These are phyloP conservation scores for Fusarium floridanum DNA, from an alignment of 2,329 filamentous ascomycete genomes.

Conservation along the genomic window DNA sequence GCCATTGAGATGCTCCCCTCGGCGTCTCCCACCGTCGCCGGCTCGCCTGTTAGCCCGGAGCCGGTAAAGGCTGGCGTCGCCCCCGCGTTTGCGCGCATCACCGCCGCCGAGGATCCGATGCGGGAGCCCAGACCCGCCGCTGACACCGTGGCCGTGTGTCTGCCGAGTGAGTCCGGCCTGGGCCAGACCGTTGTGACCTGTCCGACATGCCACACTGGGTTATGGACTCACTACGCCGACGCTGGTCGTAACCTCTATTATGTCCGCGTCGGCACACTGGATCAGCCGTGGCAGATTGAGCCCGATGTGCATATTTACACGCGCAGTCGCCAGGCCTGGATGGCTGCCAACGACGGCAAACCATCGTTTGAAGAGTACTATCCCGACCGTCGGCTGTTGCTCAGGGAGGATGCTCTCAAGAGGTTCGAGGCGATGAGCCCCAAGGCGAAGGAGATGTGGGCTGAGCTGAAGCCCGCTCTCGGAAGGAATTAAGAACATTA, in stretches of 20 bases:
- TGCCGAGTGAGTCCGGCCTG: conserved; percentile 57
- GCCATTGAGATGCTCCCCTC: conserved; percentile 50
- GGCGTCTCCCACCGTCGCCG: conserved; percentile 40
- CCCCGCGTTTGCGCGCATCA: conserved; percentile 40
- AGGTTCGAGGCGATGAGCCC: conserved; percentile 46
- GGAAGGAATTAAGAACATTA: neutral
- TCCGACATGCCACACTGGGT: conserved; percentile 54
- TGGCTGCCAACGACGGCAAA: conserved; percentile 53
- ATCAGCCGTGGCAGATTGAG: conserved; percentile 52
- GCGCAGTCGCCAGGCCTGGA: conserved; percentile 54
- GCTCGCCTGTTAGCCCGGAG: conserved; percentile 15
- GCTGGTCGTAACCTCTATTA: conserved; percentile 50
- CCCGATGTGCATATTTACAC: conserved; percentile 62
- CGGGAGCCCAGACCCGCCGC: conserved; percentile 6
- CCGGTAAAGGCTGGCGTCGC: conserved; percentile 22
- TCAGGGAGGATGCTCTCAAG: conserved; percentile 50
- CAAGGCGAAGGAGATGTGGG: conserved; percentile 34
- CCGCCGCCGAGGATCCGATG: conserved; percentile 26
- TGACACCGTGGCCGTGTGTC: conserved; percentile 41
- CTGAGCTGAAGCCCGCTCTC: conserved; percentile 27
- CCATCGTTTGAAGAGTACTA: conserved; percentile 56
- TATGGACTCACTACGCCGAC: conserved; percentile 59
- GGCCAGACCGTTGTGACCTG: conserved; percentile 59
- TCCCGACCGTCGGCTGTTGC: conserved; percentile 46
- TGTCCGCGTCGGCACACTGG: conserved; percentile 60